Base-by-base conservation (phyloP, 345 rosid species). In the Schrenkiella parvula region DNA sequence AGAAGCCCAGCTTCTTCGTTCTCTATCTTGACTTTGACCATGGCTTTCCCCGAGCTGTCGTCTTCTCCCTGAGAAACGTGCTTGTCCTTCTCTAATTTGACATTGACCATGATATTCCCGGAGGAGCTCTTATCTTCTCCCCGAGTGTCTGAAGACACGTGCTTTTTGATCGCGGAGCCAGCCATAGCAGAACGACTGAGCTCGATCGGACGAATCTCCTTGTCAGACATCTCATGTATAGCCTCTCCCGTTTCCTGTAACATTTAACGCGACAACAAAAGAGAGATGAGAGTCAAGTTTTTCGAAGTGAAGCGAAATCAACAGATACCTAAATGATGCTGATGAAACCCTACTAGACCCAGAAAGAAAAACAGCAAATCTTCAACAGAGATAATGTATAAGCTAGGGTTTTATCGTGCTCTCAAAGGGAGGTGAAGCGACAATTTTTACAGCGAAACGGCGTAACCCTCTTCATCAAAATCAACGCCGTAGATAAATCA, bases 181-280 rank as follows among this genome's bases (percentile, higher is more conserved):
- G 82, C 71, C 88, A 88, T 79, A 46, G 72, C 77, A 3, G 72
- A 55, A 18, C 61, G 74, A 61, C 79, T 81, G 38, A 80, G 66
- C 63, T 84, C 83, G 72, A 73, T 70, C 81, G 77, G 72, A 73
- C 87, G 75, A 39, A 55, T 15, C 32, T 80, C 86, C 76, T 71
- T 79, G 28, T 67, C 82, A 22, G 73, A 73, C 55, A 63, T 78
- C 57, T 77, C 80, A 48, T 82, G 72, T 44, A 52, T 66, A 32
- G 53, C 22, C 55, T 63, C 63, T 25, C 59, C 13, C 17, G 39
- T 8, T 21, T 17, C 26, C 72, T 64, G 66, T 13, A 48, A 21
- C 22, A 63, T 31, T 53, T 58, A 54, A 59, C 15, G 62, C 19
- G 11, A 35, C 37, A 8, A 15, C 1, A 1, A 42, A 50, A 32